Evolutionary conservation across 495 filamentous ascomycete species (phyloP), one percentile per base, ranked within the genome.

Genomic region (Hypomontagnella submonticulosa): DNA sequence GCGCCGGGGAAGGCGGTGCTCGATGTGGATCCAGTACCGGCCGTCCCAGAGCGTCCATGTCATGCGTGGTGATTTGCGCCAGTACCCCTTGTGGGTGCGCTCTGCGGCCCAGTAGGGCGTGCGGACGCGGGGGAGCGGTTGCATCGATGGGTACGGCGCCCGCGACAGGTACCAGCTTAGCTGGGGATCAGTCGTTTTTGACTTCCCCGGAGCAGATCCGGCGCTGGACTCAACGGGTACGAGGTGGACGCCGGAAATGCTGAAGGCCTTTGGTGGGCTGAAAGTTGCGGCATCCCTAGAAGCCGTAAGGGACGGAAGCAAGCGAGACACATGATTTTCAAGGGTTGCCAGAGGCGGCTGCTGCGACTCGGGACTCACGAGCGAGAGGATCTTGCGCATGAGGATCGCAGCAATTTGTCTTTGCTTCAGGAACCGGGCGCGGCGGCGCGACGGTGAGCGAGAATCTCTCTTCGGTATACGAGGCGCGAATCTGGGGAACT

Each of bases 11-110:
- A 80, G 63, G 12, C 67, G 71, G 61, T 82, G 79, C 12, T 70
- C 63, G 9, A 92, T 38, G 3, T 87, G 84, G 34, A 96, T 76
- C 94, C 94, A 98, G 78, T 84, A 97, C 7, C 94, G 84, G 8
- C 89, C 84, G 72, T 98, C 94, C 84, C 87, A 97, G 0, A 95
- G 78, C 2, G 65, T 64, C 83, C 82, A 87, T 0, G 58, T 30
- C n/a, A 66, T 72, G 78, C 76, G 70, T 30, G n/a, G 4, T 4
- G 47, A 42, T 57, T 38, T 43, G 6, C 57, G 43, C 69, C 63
- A 71, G 0, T 32, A 15, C 0, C 38, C 38, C 6, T 13, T 38
- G 10, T 12, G 12, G 34, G 49, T 10, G 9, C 38, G 41, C 27
- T 12, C 1, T 6, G 30, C 4, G 2, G 56, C 40, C 67, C 67